Evolutionary conservation across 2,329 filamentous ascomycete species (phyloP), one percentile per base, ranked within the genome.

Genomic region (Elsinoe perseae): DNA sequence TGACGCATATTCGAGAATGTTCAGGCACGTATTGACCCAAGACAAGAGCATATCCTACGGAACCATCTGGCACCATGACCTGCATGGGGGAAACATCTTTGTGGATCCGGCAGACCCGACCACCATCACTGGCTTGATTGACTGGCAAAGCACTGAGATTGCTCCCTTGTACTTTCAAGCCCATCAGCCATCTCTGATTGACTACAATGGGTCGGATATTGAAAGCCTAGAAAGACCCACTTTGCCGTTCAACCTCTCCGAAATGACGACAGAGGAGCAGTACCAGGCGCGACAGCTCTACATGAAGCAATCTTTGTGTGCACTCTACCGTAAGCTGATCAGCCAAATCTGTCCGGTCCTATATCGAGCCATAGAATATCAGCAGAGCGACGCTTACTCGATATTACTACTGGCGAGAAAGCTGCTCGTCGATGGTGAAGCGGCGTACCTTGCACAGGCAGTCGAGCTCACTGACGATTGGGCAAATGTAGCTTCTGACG

Each of bases 11-110:
- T 61, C 67, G 46, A 58, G 63, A 21, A 32, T 69, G 6, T 56
- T 66, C 18, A 64, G 60, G 20, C 61, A 61, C 48, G 57, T 70
- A 3, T 8, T 54, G 8, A 30, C 50, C 20, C 8, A 6, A 7
- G 50, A 54, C 12, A 4, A 8, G 1, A 14, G 14, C 12, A 18
- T 54, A 4, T 25, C 8, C 5, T 4, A 2, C 14, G 34, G 27
- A 10, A 28, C 9, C 62, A 60, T 69, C 16, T 69, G 65, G 72
- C 70, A 75, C 54, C 58, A 57, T 32, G 71, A 75, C 50, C 61
- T 74, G 18, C 72, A 75, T 50, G 56, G 56, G 16, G 70, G 65
- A 7, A 75, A 69, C 44, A 70, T 71, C 53, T 69, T 70, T 50
- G 69, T 72, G 2, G 60, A 70, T 55, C 54, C 62, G 3, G 44